Conservation (phyloP, 1,139 yeast species). For the Yamadazyma taylorii region DNA sequence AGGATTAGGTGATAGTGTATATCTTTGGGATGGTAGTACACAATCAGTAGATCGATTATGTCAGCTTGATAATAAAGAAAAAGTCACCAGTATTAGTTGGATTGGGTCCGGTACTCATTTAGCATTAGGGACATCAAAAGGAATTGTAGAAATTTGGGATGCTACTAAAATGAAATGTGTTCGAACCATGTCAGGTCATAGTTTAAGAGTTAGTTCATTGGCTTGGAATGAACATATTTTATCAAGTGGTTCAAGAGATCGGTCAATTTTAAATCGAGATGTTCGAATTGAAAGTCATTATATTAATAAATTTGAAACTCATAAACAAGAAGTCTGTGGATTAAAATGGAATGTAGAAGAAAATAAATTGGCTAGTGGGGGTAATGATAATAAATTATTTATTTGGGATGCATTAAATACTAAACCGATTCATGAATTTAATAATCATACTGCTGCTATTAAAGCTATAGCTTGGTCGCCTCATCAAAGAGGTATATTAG, state of each 20-base stretch:
- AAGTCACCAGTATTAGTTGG: slow-evolving; percentile 87
- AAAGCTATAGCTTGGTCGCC: slow-evolving; percentile 98
- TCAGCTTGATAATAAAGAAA: slow-evolving; percentile 61
- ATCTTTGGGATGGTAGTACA: slow-evolving; percentile 86
- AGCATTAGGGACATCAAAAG: slow-evolving; percentile 87
- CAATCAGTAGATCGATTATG: slow-evolving; percentile 85
- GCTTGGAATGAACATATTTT: slow-evolving; percentile 94
- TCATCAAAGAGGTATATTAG: slow-evolving; percentile 88
- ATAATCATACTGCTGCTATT: slow-evolving; percentile 91
- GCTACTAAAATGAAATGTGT: slow-evolving; percentile 81
- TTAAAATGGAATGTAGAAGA: slow-evolving; percentile 90
- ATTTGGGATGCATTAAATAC: slow-evolving; percentile 85
- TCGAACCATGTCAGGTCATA: slow-evolving; percentile 91
- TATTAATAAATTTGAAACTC: slow-evolving; percentile 68
- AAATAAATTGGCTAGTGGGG: slow-evolving; percentile 87
- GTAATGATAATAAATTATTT: slow-evolving; percentile 82
- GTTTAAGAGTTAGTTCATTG: slow-evolving; percentile 77
- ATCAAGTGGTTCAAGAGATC: slow-evolving; percentile 85
- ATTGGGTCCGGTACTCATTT: slow-evolving; percentile 91
- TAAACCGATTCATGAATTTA: slow-evolving; percentile 69
- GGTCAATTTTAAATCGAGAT: slow-evolving; percentile 83
- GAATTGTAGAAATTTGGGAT: slow-evolving; percentile 94
- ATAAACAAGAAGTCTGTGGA: slow-evolving; percentile 96
- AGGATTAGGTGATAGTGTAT: slow-evolving; percentile 85
- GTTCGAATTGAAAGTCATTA: slow-evolving; percentile 86